A percentile compares a stretch with the other conserved stretches of the same genome.
phyloP scores from a whole-genome alignment of 352 stramenopile genomes.

The Halophytophthora polymorphica region DNA sequence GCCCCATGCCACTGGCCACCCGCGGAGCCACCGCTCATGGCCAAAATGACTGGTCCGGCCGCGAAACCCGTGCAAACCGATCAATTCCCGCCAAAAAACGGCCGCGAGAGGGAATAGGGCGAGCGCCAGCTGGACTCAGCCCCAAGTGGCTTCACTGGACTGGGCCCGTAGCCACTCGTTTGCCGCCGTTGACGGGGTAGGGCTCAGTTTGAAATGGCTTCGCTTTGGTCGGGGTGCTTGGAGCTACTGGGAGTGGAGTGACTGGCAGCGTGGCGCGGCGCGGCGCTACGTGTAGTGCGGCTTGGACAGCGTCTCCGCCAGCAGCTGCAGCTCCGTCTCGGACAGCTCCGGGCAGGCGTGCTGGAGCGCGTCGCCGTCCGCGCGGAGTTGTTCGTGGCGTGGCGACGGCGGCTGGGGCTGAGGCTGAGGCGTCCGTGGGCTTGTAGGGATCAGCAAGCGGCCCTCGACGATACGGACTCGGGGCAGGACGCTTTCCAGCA shows the following conservation, averaged over 20 bases:
- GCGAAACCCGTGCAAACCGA: slow-evolving; percentile 20
- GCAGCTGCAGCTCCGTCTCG: slow-evolving; percentile 1
- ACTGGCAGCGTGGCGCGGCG: neutral
- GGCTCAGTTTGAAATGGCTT: neutral
- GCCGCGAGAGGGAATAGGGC: slow-evolving; percentile 7
- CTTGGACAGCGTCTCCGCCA: slow-evolving; percentile 1
- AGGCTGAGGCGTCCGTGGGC: no score
- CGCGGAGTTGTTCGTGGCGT: neutral
- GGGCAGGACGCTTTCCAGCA: slow-evolving; percentile 19
- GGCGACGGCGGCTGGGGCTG: neutral
- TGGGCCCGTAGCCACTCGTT: neutral
- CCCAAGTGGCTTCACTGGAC: slow-evolving; percentile 28
- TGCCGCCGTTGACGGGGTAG: no score
- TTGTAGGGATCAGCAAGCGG: slow-evolving; percentile 6
- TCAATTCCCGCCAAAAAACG: slow-evolving; percentile 29
- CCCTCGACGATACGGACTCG: slow-evolving; percentile 19
- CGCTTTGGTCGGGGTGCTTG: neutral
- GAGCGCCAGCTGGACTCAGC: no score
- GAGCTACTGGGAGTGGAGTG: neutral
- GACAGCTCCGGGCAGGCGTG: slow-evolving; percentile 8
- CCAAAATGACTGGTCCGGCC: slow-evolving; percentile 37
- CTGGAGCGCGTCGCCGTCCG: neutral
- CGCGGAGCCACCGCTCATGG: neutral
- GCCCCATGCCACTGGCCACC: neutral
- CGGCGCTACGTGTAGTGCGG: neutral